Percentiles rank a stretch among this genome's conserved stretches.
phyloP scores from a whole-genome alignment of 495 filamentous ascomycete genomes.

The Aspergillus bridgeri region DNA sequence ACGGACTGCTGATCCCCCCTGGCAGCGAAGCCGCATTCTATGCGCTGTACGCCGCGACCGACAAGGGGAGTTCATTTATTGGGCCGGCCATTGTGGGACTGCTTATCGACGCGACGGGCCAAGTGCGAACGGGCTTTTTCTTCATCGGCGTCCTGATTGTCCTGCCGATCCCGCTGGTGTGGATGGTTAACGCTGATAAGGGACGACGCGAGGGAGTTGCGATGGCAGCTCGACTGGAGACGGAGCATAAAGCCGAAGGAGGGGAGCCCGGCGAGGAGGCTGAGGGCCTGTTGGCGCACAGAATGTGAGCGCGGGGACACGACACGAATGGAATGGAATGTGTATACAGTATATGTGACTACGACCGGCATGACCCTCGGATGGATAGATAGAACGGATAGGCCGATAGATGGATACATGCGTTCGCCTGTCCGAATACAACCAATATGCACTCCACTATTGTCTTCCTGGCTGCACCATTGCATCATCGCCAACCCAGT shows the following conservation, averaged over 20 bases:
- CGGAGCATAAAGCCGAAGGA: neutral
- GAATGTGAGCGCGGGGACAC: conserved; percentile 6
- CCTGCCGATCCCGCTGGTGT: conserved; percentile 73
- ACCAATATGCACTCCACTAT: neutral
- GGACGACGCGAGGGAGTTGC: conserved; percentile 67
- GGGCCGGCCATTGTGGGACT: conserved; percentile 83
- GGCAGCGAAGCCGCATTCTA: conserved; percentile 93
- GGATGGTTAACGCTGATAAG: conserved; percentile 74
- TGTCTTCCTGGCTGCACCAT: neutral
- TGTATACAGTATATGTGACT: neutral
- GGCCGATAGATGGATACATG: conserved; percentile 1
- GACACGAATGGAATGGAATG: neutral
- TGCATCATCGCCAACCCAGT: neutral
- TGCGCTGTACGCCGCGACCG: conserved; percentile 88
- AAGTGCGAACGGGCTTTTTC: conserved; percentile 85
- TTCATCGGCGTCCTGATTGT: conserved; percentile 77
- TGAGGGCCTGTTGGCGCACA: conserved; percentile 27
- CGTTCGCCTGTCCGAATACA: conserved; percentile 1
- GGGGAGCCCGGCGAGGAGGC: conserved; percentile 25
- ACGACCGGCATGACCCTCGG: neutral
- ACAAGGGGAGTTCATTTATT: conserved; percentile 86
- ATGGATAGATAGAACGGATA: neutral
- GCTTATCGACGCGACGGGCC: conserved; percentile 76
- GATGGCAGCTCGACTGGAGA: conserved; percentile 56
- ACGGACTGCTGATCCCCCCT: conserved; percentile 79